Evolutionary conservation across 1,284 basidiomycete species (phyloP).

Genomic region (Cutaneotrichosporon cyanovorans): DNA sequence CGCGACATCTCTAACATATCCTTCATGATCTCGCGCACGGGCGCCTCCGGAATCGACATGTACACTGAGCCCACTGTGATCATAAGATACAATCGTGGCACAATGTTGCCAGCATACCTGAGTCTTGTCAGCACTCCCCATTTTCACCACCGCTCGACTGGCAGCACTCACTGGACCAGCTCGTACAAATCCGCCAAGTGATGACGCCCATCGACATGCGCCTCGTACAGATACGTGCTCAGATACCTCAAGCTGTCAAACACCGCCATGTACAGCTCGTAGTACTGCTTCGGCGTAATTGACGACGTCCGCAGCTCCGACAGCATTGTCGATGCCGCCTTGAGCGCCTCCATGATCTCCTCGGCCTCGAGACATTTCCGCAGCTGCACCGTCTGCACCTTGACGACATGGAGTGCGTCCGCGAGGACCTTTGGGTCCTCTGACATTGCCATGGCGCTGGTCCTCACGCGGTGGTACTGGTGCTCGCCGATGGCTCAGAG

Average conservation of each 20-base stretch:
- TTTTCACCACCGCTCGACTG: neutral
- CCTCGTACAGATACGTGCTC: conserved; percentile 89
- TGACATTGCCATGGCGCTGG: conserved; percentile 14
- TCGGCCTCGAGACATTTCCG: conserved; percentile 84
- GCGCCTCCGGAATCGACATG: conserved; percentile 91
- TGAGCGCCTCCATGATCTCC: conserved; percentile 93
- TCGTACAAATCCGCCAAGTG: conserved; percentile 95
- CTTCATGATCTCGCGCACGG: conserved; percentile 97
- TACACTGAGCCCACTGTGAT: conserved; percentile 96
- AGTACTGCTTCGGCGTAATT: conserved; percentile 89
- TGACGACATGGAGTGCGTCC: conserved; percentile 57
- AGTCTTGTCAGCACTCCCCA: neutral
- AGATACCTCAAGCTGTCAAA: conserved; percentile 89
- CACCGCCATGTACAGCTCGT: conserved; percentile 95
- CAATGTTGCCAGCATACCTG: conserved; percentile 55
- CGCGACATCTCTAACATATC: conserved; percentile 99
- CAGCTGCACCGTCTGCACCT: conserved; percentile 89
- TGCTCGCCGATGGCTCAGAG: no score
- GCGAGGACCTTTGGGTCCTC: conserved; percentile 41
- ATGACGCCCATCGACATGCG: conserved; percentile 76
- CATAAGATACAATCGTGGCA: conserved; percentile 92
- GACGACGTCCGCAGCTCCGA: conserved; percentile 86
- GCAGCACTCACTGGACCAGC: conserved; percentile 71
- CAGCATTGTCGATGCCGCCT: conserved; percentile 89
- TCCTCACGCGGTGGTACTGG: no score